phyloP scores from a whole-genome alignment of 441 rosid species.

The Bocquillonia castaneifolia region DNA sequence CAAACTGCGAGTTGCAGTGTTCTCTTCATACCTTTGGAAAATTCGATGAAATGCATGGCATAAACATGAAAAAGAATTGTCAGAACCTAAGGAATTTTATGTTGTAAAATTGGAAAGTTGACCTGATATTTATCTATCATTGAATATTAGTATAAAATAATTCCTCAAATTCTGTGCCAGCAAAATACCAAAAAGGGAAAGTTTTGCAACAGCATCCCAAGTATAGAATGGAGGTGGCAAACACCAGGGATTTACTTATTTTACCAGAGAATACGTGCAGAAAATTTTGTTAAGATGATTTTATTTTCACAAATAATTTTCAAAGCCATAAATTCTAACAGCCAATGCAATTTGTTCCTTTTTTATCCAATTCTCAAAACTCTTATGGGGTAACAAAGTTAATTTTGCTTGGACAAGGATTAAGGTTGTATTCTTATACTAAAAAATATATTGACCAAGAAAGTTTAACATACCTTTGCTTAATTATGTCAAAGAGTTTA shows the following conservation, averaged over 20 bases:
- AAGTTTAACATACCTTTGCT: conserved; percentile 50
- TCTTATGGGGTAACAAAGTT: not conserved
- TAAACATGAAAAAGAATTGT: not conserved
- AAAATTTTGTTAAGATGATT: not conserved
- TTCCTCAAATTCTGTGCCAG: not conserved
- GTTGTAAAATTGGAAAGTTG: not conserved
- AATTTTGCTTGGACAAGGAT: not conserved
- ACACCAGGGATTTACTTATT: not conserved
- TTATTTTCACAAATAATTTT: not conserved
- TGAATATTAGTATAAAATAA: not conserved
- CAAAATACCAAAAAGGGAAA: not conserved
- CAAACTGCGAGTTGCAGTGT: conserved; percentile 44
- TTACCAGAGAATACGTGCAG: not conserved
- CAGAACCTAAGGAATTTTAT: not conserved
- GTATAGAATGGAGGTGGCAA: not conserved
- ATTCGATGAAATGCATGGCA: conserved; percentile 23
- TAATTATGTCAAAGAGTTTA: conserved; percentile 60
- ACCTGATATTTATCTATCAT: not conserved
- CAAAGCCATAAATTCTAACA: not conserved
- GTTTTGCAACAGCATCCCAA: not conserved
- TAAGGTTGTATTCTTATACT: not conserved
- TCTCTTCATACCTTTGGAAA: conserved; percentile 61
- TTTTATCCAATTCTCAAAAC: not conserved
- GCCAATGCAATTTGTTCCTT: not conserved
- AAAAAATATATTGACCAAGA: conserved; percentile 12